Evolutionary conservation across 192 early-diverging fungal species (phyloP).

Genomic region (Podila minutissima): DNA sequence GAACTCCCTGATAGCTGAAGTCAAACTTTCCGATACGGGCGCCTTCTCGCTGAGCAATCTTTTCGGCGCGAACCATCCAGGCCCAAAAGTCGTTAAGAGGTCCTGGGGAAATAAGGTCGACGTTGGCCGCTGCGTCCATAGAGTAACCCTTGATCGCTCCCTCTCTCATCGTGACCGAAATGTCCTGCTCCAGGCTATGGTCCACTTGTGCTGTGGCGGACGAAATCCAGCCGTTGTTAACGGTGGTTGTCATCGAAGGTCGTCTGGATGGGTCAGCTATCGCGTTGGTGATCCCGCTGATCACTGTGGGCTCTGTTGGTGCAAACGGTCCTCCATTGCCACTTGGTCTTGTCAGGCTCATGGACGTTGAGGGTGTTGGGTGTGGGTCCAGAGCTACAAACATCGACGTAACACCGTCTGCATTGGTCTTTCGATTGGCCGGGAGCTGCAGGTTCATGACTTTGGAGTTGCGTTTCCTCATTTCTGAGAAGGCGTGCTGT

Average conservation of each 20-base stretch:
- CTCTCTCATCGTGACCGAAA: constrained; percentile 83
- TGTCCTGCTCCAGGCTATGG: constrained; percentile 62
- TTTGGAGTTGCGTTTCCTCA: constrained; percentile 42
- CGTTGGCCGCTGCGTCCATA: constrained; percentile 70
- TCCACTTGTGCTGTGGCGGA: constrained; percentile 13
- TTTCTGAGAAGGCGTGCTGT: constrained; percentile 39
- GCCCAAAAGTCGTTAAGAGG: constrained; percentile 59
- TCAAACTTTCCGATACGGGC: constrained; percentile 60
- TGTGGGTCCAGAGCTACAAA: constrained; percentile 5
- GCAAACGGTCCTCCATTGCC: background rate
- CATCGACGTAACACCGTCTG: background rate
- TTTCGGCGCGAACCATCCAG: constrained; percentile 61
- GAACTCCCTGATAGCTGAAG: constrained; percentile 64
- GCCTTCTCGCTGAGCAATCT: constrained; percentile 47
- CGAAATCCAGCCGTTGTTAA: constrained; percentile 33
- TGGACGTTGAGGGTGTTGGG: constrained; percentile 6
- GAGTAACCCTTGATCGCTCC: constrained; percentile 82
- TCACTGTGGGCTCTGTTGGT: constrained; percentile 16
- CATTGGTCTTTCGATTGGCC: constrained; percentile 26
- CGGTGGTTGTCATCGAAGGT: constrained; percentile 16
- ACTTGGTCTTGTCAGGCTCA: background rate
- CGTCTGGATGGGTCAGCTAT: constrained; percentile 2
- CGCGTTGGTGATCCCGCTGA: constrained; percentile 12
- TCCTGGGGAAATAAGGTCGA: constrained; percentile 60
- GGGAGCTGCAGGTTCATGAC: constrained; percentile 44